Conservation (phyloP, 805 yeast species). For the Saturnispora diversa region DNA sequence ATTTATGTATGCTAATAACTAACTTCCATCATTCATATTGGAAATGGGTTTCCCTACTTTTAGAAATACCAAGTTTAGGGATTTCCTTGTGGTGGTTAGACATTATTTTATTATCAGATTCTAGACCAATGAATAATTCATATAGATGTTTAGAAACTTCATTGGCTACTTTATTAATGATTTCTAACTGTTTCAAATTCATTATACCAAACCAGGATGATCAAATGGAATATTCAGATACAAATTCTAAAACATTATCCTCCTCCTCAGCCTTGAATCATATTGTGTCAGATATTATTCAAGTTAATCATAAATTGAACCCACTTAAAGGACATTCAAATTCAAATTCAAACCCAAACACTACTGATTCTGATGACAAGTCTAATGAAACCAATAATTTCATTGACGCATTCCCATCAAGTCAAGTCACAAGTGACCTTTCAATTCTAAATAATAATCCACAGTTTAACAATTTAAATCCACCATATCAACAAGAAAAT, state of each 20-base stretch:
- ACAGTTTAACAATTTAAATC: not conserved
- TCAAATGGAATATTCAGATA: too few species aligned
- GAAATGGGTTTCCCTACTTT: not conserved
- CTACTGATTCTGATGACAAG: too few species aligned
- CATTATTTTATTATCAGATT: not conserved
- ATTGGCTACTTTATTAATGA: not conserved
- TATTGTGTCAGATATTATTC: too few species aligned
- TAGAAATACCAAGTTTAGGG: not conserved
- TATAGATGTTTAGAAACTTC: not conserved
- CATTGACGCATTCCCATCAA: not conserved
- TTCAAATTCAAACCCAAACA: too few species aligned
- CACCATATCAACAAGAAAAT: not conserved
- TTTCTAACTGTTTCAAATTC: too few species aligned
- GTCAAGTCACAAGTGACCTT: not conserved
- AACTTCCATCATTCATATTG: not conserved
- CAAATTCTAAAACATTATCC: too few species aligned
- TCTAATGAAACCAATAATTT: too few species aligned
- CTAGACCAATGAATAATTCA: not conserved
- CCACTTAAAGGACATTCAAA: too few species aligned
- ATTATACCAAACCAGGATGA: too few species aligned
- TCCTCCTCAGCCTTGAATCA: too few species aligned
- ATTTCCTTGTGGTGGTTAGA: not conserved
- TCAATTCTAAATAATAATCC: not conserved
- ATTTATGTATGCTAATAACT: not conserved
- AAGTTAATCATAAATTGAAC: too few species aligned